phyloP scores from a whole-genome alignment of 495 filamentous ascomycete species.

The Niebla homalea region DNA sequence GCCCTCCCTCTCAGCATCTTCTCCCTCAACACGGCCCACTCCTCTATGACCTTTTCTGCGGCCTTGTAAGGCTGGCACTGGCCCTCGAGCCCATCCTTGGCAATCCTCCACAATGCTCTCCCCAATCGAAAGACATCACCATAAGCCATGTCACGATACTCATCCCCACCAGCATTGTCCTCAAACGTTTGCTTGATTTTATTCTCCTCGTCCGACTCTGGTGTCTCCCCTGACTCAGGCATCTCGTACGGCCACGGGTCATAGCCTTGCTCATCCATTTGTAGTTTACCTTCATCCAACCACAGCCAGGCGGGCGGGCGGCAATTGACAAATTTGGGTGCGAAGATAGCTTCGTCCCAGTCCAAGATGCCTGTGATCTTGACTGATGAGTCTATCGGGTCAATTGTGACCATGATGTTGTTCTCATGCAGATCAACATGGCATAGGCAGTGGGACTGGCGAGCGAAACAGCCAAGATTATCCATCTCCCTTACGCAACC shows the following conservation, averaged over 20 bases:
- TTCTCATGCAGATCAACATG: conserved; percentile 23
- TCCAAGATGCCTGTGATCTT: conserved; percentile 24
- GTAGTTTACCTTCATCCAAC: conserved; percentile 12
- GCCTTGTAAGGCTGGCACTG: neutral
- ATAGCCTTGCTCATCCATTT: conserved; percentile 19
- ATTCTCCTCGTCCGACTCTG: conserved; percentile 11
- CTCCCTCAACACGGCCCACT: no score
- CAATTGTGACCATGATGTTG: conserved; percentile 23
- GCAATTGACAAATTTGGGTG: conserved; percentile 24
- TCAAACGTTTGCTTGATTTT: conserved; percentile 24
- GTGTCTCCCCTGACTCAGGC: conserved; percentile 7
- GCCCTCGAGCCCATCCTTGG: neutral
- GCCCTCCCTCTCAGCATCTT: no score
- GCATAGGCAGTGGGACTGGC: conserved; percentile 16
- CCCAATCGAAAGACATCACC: conserved; percentile 14
- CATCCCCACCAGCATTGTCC: conserved; percentile 14
- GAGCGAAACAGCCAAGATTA: conserved; percentile 3
- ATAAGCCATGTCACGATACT: conserved; percentile 18
- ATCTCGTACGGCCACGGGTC: conserved; percentile 10
- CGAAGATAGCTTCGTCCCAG: conserved; percentile 28
- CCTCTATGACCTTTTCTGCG: no score
- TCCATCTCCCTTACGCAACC: conserved; percentile 6
- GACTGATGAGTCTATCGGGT: neutral
- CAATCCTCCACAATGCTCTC: conserved; percentile 9
- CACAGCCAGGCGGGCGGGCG: conserved; percentile 28